A percentile compares a stretch with the other conserved stretches of the same genome.
These are phyloP conservation scores for Aspergillus tanneri DNA, from an alignment of 2,329 filamentous ascomycete genomes.

Conservation along the genomic window DNA sequence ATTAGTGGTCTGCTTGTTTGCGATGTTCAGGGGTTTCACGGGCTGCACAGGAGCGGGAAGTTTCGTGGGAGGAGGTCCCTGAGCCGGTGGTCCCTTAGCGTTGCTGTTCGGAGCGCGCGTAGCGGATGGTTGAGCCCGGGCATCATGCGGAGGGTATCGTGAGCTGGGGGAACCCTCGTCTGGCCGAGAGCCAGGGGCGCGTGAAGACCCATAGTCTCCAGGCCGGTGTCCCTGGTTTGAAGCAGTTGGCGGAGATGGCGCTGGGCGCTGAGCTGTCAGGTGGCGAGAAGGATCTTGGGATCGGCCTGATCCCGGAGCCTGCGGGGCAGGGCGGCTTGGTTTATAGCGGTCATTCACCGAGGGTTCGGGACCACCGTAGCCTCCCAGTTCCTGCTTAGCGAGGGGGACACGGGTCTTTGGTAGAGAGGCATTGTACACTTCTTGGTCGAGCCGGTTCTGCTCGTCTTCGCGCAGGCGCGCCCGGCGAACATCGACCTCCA, in stretches of 20 bases:
- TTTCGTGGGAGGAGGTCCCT: conserved; percentile 56
- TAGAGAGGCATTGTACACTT: conserved; percentile 85
- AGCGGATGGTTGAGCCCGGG: conserved; percentile 43
- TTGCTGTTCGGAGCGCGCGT: conserved; percentile 48
- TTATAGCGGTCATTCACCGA: conserved; percentile 67
- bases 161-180: conserved; percentile 38
- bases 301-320: conserved; percentile 61
- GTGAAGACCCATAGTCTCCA: conserved; percentile 24
- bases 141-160: conserved; percentile 34
- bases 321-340: conserved; percentile 79
- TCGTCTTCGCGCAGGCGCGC: conserved; percentile 51
- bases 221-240: conserved; percentile 30
- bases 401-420: conserved; percentile 77
- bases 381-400: conserved; percentile 86
- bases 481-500: conserved; percentile 56
- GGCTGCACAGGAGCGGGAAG: conserved; percentile 56
- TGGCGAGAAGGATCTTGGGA: conserved; percentile 55
- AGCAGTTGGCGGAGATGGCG: conserved; percentile 67
- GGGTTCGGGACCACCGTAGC: conserved; percentile 58
- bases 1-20: conserved; percentile 58
- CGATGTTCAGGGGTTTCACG: conserved; percentile 78
- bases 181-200: conserved; percentile 34
- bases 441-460: conserved; percentile 70
- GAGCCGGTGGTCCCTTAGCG: conserved; percentile 39
- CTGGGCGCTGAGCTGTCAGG: conserved; percentile 72